Percentiles rank a stretch among this genome's conserved stretches.
Conservation (phyloP, 2,329 filamentous ascomycete species). For the Onygenales sp. region DNA sequence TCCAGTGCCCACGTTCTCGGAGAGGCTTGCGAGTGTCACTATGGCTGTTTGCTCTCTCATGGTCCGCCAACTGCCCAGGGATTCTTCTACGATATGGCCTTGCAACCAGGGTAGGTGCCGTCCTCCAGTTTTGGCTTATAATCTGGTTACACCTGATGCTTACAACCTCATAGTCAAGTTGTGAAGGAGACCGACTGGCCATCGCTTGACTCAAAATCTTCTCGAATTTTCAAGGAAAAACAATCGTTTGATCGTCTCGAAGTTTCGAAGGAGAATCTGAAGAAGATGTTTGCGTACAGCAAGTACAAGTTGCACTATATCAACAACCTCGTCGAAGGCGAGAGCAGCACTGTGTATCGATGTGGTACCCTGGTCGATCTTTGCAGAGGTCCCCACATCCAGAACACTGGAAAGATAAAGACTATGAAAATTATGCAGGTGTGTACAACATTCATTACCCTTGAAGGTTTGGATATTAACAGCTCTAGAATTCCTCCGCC, state of each 20-base stretch:
- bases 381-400: slow-evolving; percentile 89
- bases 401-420: slow-evolving; percentile 88
- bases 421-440: slow-evolving; percentile 85
- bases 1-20: slow-evolving; percentile 93
- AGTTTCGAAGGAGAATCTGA: slow-evolving; percentile 79
- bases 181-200: slow-evolving; percentile 75
- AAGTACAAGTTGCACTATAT: slow-evolving; percentile 99
- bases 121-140: not conserved
- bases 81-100: slow-evolving; percentile 96
- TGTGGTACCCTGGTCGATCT: slow-evolving; percentile 92
- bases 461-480: slow-evolving; percentile 1
- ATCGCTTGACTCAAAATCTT: slow-evolving; percentile 69
- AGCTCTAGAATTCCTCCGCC: slow-evolving; percentile 57
- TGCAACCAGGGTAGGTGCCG: slow-evolving; percentile 50
- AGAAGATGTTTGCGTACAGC: slow-evolving; percentile 96
- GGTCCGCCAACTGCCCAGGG: slow-evolving; percentile 85
- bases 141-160: slow-evolving; percentile 8
- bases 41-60: slow-evolving; percentile 85
- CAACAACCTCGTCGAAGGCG: slow-evolving; percentile 84
- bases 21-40: slow-evolving; percentile 83
- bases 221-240: slow-evolving; percentile 88
- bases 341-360: slow-evolving; percentile 86
- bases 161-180: slow-evolving; percentile 37
- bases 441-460: slow-evolving; percentile 16
- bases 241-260: slow-evolving; percentile 86